These are phyloP conservation scores for Fusarium illudens DNA, from an alignment of 2,329 filamentous ascomycete genomes.

Conservation along the genomic window DNA sequence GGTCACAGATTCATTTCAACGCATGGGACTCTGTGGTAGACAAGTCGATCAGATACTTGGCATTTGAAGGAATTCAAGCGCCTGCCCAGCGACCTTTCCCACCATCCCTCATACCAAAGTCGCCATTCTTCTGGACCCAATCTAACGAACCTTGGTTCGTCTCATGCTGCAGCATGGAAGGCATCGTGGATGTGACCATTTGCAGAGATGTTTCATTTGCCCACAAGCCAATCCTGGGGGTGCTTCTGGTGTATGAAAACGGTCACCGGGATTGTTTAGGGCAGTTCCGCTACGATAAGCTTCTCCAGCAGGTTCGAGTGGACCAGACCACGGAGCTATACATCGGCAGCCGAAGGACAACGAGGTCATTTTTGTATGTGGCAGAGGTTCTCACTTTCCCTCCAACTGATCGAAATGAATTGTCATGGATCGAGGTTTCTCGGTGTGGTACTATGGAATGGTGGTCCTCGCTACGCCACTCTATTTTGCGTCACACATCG, in stretches of 20 bases:
- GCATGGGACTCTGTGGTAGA: neutral
- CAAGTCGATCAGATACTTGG: constrained; percentile 9
- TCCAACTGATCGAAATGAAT: neutral
- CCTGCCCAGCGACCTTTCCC: constrained; percentile 8
- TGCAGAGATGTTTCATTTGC: constrained; percentile 8
- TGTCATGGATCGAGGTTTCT: constrained; percentile 11
- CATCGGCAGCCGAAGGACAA: constrained; percentile 17
- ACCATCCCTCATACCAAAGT: constrained; percentile 2
- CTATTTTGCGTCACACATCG: constrained; percentile 19
- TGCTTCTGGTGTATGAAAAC: constrained; percentile 9
- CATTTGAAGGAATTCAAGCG: neutral
- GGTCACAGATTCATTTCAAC: constrained; percentile 12
- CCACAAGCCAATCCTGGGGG: constrained; percentile 6
- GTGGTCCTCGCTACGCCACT: constrained; percentile 22
- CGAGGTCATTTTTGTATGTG: constrained; percentile 13
- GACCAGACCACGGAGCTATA: constrained; percentile 7
- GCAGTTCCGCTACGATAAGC: constrained; percentile 17
- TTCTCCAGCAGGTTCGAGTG: constrained; percentile 4
- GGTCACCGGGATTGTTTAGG: constrained; percentile 19
- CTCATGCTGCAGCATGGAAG: constrained; percentile 18
- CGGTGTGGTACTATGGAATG: constrained; percentile 7
- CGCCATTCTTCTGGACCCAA: constrained; percentile 11
- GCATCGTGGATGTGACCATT: constrained; percentile 8
- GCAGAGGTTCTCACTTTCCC: constrained; percentile 5
- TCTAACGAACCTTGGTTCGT: constrained; percentile 10